Evolutionary conservation across 208 protist species (phyloP), one percentile per base, ranked within the genome.

Genomic region (Wallacemonas rigidus): DNA sequence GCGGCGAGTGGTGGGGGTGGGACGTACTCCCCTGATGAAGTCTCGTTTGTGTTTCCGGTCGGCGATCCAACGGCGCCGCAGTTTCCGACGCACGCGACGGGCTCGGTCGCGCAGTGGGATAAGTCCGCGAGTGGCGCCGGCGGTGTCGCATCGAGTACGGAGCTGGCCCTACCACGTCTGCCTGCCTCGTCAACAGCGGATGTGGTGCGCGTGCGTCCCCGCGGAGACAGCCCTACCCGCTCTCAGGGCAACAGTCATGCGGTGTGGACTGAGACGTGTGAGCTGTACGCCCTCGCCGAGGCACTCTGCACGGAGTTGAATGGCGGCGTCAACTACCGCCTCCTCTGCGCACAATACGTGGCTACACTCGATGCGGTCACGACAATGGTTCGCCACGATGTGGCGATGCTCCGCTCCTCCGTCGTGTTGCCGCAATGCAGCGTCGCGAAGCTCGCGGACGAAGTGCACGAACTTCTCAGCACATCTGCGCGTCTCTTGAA

Each of bases 281-380:
- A 94, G 71, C 76, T 96, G 3, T 93, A 85, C 75, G 62, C 89
- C 35, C 76, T 76, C 2, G 83, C 87, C 5, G 85, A 92, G 58
- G 84, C 89, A 8, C 74, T 96, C 2, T 92, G 85, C 78, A 70
- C 68, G 60, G 84, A 79, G 58, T 79, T 96, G 6, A 96, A 92
- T 71, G 89, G 91, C 26, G 91, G 91, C 41, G 64, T 96, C 40
- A 87, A 94, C 78, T 96, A 96, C 75, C 85, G 91, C 3, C 4
- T 64, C 2, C 51, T 96, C 47, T 92, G 78, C 70, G 45, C 83
- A 60, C 81, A 88, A 57, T 86, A 87, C 54, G 86, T 82, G 45
- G 67, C 68, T 9, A 70, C 76, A 1, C 55, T 92, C 12, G 86
- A 93, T 40, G 40, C 87, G 15, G 39, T 95, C 15, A 47, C 89